Conservation (phyloP, 2,329 filamentous ascomycete genomes). For the Fusarium sp. region DNA sequence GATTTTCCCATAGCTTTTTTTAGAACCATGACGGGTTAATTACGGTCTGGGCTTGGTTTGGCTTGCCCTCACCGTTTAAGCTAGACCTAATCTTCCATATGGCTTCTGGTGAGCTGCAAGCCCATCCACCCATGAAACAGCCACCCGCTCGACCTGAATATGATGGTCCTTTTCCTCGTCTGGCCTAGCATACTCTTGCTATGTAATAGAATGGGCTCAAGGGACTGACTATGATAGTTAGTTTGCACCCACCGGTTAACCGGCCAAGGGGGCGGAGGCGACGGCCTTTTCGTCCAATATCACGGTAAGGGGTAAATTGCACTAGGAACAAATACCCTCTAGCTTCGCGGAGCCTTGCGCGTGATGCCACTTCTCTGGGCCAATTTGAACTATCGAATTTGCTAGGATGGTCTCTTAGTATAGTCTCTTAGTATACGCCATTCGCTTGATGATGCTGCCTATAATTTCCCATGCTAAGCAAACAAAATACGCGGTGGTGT, state of each 20-base stretch:
- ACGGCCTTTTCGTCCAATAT: conserved; percentile 12
- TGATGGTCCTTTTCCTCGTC: conserved; percentile 1
- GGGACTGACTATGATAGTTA: background rate
- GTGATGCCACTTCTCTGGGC: conserved; percentile 24
- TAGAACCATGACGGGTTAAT: conserved; percentile 39
- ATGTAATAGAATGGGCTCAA: conserved; percentile 12
- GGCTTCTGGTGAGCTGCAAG: conserved; percentile 10
- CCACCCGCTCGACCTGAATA: conserved; percentile 24
- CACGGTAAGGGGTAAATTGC: conserved; percentile 19
- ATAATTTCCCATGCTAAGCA: conserved; percentile 5
- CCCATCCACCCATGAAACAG: conserved; percentile 30
- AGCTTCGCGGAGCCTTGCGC: conserved; percentile 18
- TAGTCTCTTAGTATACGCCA: background rate
- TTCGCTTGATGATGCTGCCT: conserved; percentile 10
- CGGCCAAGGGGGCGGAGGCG: conserved; percentile 18
- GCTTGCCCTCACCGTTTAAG: conserved; percentile 32
- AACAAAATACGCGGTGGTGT: conserved; percentile 18
- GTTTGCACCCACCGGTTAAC: conserved; percentile 1
- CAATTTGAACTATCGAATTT: conserved; percentile 23
- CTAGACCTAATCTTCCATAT: conserved; percentile 21
- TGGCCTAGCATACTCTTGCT: background rate
- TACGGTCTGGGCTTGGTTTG: conserved; percentile 26
- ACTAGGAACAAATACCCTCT: conserved; percentile 14
- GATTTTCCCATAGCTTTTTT: conserved; percentile 25
- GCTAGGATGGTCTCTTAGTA: conserved; percentile 4